Base-by-base conservation (phyloP, 345 rosid genomes). In the Murraya paniculata region DNA sequence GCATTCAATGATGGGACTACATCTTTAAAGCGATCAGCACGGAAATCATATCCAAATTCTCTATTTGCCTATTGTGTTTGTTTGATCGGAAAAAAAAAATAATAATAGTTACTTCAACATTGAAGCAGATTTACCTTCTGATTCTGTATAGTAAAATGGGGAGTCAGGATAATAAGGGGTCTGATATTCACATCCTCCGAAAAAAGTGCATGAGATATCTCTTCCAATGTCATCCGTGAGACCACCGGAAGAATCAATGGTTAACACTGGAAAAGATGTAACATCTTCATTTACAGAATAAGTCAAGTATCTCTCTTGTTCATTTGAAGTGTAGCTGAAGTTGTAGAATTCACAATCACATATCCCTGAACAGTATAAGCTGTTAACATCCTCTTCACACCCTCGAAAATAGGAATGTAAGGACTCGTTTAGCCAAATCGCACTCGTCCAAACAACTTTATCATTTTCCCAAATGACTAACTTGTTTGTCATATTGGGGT, bases 391-490 rank as follows among this genome's bases (percentile, higher is more conserved):
- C 2, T 11, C 16, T 41, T 0, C 7, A 0, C 18, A 27, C 21
- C 7, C 0, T 0, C 0, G 35, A 61, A 61, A 1, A 27, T 5
- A 2, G 77, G 77, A 77, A 0, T 11, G 0, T 7, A 57, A n/a
- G 61, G 31, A 33, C 38, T 31, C 77, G 18, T 78, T 48, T 1
- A 18, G 76, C 79, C 74, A 77, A 24, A 69, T 71, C 18, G 76
- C 81, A 77, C 83, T 83, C 5, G 72, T 73, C 86, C 87, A 84
- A 35, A 45, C 28, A 35, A 76, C 39, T 61, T 71, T 28, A 57
- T 81, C 71, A 24, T 50, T 28, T 82, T 82, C 75, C 77, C 74
- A 60, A 22, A 82, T 64, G 24, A 72, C 66, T 28, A 87, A 77
- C 22, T 75, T 68, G 16, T 55, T 77, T 1, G 80, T 74, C 18